A percentile compares a stretch with the other conserved stretches of the same genome.
phyloP scores from a whole-genome alignment of 2,329 filamentous ascomycete genomes.

The Metarhizium guizhouense region DNA sequence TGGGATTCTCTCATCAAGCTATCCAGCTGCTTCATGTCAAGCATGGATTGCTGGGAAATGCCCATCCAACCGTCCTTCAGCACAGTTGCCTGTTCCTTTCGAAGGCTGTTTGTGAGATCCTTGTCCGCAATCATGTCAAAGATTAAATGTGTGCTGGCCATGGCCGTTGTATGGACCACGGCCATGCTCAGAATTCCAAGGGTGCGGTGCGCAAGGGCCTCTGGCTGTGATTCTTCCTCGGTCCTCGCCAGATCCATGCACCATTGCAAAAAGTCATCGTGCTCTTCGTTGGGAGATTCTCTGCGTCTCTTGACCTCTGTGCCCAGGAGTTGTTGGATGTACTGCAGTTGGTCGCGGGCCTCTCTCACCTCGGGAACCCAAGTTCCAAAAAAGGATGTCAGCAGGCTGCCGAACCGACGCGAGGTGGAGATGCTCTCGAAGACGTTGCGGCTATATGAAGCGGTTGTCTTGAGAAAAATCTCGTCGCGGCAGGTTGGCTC shows the following conservation, averaged over 20 bases:
- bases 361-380: conserved; percentile 5
- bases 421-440: conserved; percentile 9
- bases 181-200: conserved; percentile 12
- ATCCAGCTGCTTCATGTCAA: conserved; percentile 12
- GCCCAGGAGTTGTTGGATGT: conserved; percentile 9
- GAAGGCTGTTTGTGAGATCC: conserved; percentile 1
- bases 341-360: conserved; percentile 6
- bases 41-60: conserved; percentile 10
- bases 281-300: conserved; percentile 2
- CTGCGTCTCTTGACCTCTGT: conserved; percentile 6
- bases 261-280: conserved; percentile 11
- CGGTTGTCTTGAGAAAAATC: conserved; percentile 7
- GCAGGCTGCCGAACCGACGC: conserved; percentile 4
- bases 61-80: conserved; percentile 5
- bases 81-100: conserved; percentile 5
- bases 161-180: conserved; percentile 12
- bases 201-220: conserved; percentile 7
- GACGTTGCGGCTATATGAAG: conserved; percentile 9
- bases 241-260: conserved; percentile 9
- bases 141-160: conserved; percentile 10
- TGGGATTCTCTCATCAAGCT: conserved; percentile 13
- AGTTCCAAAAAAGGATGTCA: conserved; percentile 1
- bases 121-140: conserved; percentile 8
- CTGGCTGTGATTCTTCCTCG: conserved; percentile 6
- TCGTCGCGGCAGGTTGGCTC: conserved; percentile 10